Evolutionary conservation across 345 rosid species (phyloP), one percentile per base, ranked within the genome.

Genomic region (Sapria himalayana): DNA sequence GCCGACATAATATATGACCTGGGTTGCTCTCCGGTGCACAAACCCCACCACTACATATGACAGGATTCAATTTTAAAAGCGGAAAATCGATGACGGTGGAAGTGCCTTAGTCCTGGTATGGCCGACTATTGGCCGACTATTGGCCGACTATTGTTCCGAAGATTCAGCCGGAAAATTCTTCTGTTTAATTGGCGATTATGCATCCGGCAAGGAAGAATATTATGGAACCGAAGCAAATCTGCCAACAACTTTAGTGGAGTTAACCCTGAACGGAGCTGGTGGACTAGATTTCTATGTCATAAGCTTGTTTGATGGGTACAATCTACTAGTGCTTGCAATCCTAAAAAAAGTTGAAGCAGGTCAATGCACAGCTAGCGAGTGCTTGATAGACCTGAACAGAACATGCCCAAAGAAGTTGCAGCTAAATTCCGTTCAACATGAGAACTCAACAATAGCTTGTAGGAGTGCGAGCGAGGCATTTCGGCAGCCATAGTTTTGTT

Each of bases 81-180:
- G 91, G 78, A 9, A 78, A 82, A 56, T 34, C 78, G 25, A 56
- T 50, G 22, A 32, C 67, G 46, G 42, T 86, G 29, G 15, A 59
- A 17, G 76, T 85, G 4, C 98, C 98, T 1, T 12, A 79, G 1
- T 67, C 89, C 12, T 86, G 98, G 98, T 84, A 80, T 1, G 98
- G 98, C 52, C 66, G 94, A 10, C 57, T 86, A 59, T 86, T 94
- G 98, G n/a, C n/a, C n/a, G n/a, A n/a, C n/a, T n/a, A n/a, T n/a
- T n/a, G 98, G 71, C 8, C 65, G 98, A 9, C 10, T 63, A 33
- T 39, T 86, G 98, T 65, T 19, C 80, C 31, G 45, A 64, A 25
- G 93, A 76, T 60, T 43, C 91, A 51, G 10, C 74, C 2, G 69
- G 72, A 2, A 69, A 74, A 44, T 72, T 82, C 65, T 49, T 85